Evolutionary conservation across 495 filamentous ascomycete species (phyloP).

Genomic region (Trichoderma asperelloides): DNA sequence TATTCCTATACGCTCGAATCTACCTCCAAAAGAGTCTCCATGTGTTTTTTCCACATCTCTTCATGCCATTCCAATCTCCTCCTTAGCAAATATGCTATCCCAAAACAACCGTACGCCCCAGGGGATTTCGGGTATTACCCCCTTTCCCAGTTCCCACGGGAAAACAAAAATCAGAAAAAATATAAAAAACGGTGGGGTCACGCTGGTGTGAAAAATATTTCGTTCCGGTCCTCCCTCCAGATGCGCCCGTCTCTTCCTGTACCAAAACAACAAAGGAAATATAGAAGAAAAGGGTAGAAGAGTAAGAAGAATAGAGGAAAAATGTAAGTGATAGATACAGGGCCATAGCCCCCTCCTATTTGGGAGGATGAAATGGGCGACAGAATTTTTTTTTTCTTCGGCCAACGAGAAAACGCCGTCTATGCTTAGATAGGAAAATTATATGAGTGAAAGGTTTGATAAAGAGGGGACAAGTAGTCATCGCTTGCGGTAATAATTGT

Average conservation of each 20-base stretch:
- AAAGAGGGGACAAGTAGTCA: not conserved
- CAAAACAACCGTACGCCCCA: constrained; percentile 3
- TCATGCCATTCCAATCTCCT: constrained; percentile 5
- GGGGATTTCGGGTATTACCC: constrained; percentile 2
- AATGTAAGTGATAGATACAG: constrained; percentile 8
- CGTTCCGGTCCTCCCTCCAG: not conserved
- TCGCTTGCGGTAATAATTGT: not conserved
- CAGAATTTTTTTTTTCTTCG: not conserved
- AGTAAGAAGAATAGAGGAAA: not conserved
- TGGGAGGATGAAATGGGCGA: not conserved
- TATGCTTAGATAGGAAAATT: not conserved
- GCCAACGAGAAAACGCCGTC: constrained; percentile 2
- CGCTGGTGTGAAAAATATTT: not conserved
- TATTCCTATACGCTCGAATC: not conserved
- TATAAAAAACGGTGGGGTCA: not conserved
- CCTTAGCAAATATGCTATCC: constrained; percentile 1
- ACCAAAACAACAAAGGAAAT: not conserved
- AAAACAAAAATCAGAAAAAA: not conserved
- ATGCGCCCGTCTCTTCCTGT: not conserved
- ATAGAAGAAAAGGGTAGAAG: not conserved
- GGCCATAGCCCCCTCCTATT: not conserved
- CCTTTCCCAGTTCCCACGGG: not conserved
- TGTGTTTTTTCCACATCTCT: constrained; percentile 2
- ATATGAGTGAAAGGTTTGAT: not conserved
- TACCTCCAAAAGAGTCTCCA: not conserved